Conservation (phyloP, 345 rosid species). For the Hibiscus tridactylites region DNA sequence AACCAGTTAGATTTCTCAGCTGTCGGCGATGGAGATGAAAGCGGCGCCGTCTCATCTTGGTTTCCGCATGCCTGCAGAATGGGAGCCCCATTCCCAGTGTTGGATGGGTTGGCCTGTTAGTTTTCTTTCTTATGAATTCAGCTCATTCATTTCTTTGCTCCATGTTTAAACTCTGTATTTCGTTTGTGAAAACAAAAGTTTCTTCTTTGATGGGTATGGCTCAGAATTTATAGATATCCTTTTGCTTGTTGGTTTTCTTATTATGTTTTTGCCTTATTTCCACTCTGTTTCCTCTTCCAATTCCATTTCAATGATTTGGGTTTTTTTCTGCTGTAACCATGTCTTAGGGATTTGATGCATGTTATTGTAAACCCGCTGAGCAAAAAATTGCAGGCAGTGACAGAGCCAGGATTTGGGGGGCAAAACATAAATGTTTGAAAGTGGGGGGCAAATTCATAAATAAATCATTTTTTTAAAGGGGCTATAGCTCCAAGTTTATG, state of each 20-base stretch:
- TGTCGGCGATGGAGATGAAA: slow-evolving; percentile 22
- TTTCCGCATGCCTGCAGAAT: slow-evolving; percentile 88
- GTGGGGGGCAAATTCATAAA: no score
- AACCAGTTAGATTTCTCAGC: background rate
- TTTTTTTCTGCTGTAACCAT: no score
- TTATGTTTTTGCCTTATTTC: no score
- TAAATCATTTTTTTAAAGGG: no score
- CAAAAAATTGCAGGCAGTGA: no score
- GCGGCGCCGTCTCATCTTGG: slow-evolving; percentile 59
- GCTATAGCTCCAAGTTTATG: no score
- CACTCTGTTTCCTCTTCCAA: no score
- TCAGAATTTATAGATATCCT: background rate
- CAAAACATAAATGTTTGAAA: no score
- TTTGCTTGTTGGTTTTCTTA: background rate
- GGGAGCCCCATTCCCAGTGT: slow-evolving; percentile 80
- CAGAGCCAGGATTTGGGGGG: no score
- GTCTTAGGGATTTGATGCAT: no score
- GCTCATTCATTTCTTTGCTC: background rate
- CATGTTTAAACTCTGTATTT: background rate
- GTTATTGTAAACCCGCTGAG: no score
- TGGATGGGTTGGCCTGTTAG: slow-evolving; percentile 99
- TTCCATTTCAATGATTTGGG: no score
- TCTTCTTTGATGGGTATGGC: background rate
- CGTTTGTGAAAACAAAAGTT: background rate
- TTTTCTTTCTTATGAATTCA: background rate